Percentiles rank a stretch among this genome's conserved stretches.
phyloP scores from a whole-genome alignment of 805 yeast species.

The Metschnikowia arizonensis region DNA sequence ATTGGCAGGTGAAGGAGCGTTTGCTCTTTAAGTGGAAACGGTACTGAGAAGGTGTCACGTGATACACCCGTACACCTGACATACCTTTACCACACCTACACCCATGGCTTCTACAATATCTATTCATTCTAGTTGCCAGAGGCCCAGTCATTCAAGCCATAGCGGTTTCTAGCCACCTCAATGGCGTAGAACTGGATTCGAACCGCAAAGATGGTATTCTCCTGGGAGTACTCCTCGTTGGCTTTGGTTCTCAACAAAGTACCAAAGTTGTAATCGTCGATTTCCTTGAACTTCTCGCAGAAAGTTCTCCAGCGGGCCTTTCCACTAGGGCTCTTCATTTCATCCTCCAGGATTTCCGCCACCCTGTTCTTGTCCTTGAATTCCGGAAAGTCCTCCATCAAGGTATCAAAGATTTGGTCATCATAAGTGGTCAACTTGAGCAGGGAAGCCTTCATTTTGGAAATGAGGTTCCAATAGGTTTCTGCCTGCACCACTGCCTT shows the following conservation, averaged over 20 bases:
- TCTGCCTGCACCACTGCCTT: constrained; percentile 95
- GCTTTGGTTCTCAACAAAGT: constrained; percentile 79
- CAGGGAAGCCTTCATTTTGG: constrained; percentile 71
- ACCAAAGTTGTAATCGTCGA: constrained; percentile 94
- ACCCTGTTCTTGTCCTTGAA: constrained; percentile 58
- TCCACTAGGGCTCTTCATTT: constrained; percentile 73
- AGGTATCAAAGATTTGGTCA: constrained; percentile 59
- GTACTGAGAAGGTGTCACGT: no score
- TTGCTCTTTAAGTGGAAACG: neutral
- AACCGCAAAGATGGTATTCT: constrained; percentile 81
- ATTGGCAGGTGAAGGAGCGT: neutral
- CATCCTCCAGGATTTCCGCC: constrained; percentile 63
- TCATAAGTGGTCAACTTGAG: constrained; percentile 70
- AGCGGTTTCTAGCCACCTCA: constrained; percentile 89
- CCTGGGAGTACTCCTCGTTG: constrained; percentile 71
- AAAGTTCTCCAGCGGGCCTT: constrained; percentile 90
- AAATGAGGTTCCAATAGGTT: constrained; percentile 82
- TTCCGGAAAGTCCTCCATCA: constrained; percentile 83
- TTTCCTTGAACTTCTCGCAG: constrained; percentile 75
- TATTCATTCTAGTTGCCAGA: constrained; percentile 19
- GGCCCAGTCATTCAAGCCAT: constrained; percentile 90
- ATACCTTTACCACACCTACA: no score
- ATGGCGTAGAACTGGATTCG: constrained; percentile 93
- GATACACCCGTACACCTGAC: neutral
- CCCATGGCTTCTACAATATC: no score